These are phyloP conservation scores for Diatrype stigma DNA, from an alignment of 2,329 filamentous ascomycete species.

Conservation along the genomic window DNA sequence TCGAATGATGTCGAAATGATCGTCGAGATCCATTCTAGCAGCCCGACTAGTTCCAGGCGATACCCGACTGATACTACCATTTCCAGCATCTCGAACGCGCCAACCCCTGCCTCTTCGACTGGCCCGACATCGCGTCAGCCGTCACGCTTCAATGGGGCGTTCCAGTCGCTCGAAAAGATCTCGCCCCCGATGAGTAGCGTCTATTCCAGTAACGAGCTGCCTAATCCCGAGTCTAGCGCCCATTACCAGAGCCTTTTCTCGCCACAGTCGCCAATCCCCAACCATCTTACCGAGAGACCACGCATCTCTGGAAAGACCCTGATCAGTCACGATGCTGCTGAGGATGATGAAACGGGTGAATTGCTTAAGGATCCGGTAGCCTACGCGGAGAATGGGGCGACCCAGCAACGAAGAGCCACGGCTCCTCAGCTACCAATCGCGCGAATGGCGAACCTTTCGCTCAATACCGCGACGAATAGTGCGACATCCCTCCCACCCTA, in stretches of 20 bases:
- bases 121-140: slow-evolving; percentile 47
- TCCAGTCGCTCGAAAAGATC: slow-evolving; percentile 58
- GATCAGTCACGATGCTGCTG: slow-evolving; percentile 64
- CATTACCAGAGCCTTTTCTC: slow-evolving; percentile 65
- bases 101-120: slow-evolving; percentile 42
- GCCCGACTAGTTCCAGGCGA: slow-evolving; percentile 37
- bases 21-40: slow-evolving; percentile 53
- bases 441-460: slow-evolving; percentile 65
- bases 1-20: slow-evolving; percentile 53
- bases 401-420: slow-evolving; percentile 60
- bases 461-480: slow-evolving; percentile 61
- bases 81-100: slow-evolving; percentile 36
- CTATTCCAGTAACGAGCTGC: slow-evolving; percentile 54
- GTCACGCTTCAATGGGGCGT: slow-evolving; percentile 58
- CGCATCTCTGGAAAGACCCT: slow-evolving; percentile 65
- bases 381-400: slow-evolving; percentile 67
- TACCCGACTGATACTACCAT: slow-evolving; percentile 46
- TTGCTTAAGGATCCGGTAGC: slow-evolving; percentile 69
- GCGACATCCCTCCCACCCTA: slow-evolving; percentile 52
- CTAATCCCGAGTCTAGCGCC: slow-evolving; percentile 49
- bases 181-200: slow-evolving; percentile 55
- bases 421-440: slow-evolving; percentile 67
- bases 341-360: slow-evolving; percentile 67
- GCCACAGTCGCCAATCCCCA: slow-evolving; percentile 68
- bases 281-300: slow-evolving; percentile 58